Conservation (phyloP, 345 rosid genomes). For the Eucalyptus grandis region DNA sequence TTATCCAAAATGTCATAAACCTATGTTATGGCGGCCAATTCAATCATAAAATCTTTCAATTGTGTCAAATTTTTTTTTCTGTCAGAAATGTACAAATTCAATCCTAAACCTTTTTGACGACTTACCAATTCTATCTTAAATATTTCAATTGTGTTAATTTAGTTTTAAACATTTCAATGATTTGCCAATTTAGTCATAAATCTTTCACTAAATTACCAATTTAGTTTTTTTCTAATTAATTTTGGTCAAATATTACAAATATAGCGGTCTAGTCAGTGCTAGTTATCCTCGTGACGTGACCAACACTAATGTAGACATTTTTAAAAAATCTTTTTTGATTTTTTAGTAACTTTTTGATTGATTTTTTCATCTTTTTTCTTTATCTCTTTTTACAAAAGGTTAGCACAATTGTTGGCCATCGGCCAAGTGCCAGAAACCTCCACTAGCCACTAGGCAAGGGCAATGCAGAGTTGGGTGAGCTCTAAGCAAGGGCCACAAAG, state of each 20-base stretch:
- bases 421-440: not conserved
- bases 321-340: too few relatives aligned
- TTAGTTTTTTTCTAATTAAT: not conserved
- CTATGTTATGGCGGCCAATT: too few relatives aligned
- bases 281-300: rapidly evolving
- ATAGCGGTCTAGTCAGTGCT: rapidly evolving
- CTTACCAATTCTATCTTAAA: not conserved
- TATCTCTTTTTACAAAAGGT: not conserved
- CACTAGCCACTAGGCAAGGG: not conserved
- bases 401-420: rapidly evolving
- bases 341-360: too few relatives aligned
- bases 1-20: not conserved
- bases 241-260: rapidly evolving
- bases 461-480: rapidly evolving
- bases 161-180: too few relatives aligned
- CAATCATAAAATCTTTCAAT: too few relatives aligned
- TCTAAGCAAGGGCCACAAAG: too few relatives aligned
- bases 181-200: too few relatives aligned
- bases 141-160: too few relatives aligned
- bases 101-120: too few relatives aligned
- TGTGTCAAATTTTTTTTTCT: too few relatives aligned
- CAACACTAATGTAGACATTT: rapidly evolving
- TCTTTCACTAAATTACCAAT: not conserved
- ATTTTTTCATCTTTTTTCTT: too few relatives aligned
- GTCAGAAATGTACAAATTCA: rapidly evolving